Percentiles rank a stretch among this genome's conserved stretches.
phyloP scores from a whole-genome alignment of 177 flowering plant species.

The Vitis hybrid region DNA sequence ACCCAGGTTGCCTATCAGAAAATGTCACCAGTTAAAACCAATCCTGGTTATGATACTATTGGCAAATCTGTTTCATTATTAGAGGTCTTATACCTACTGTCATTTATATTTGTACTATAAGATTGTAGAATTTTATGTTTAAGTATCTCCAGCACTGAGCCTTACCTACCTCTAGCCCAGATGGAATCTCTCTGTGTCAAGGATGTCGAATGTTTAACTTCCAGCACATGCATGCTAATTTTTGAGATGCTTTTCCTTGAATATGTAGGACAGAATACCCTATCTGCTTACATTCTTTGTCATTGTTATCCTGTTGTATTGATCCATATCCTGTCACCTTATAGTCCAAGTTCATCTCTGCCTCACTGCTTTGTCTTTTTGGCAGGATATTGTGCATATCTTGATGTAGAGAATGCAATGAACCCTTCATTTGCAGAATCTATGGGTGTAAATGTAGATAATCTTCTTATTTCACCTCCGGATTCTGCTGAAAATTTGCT shows the following conservation, averaged over 20 bases:
- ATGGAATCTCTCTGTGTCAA: no score
- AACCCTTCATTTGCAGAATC: slow-evolving; percentile 66
- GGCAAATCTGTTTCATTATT: background rate
- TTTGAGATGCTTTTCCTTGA: no score
- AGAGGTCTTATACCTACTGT: background rate
- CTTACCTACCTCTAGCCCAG: no score
- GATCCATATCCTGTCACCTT: background rate
- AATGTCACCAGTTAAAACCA: no score
- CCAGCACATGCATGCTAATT: no score
- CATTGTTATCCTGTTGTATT: background rate
- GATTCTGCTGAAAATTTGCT: slow-evolving; percentile 80
- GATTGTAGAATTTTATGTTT: no score
- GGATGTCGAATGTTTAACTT: no score
- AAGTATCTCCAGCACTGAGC: no score
- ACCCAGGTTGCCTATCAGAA: background rate
- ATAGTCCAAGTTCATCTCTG: background rate
- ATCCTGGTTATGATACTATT: background rate
- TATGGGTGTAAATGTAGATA: slow-evolving; percentile 67
- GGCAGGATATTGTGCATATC: slow-evolving; percentile 88
- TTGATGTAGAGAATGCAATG: slow-evolving; percentile 89
- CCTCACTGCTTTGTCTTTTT: slow-evolving; percentile 5
- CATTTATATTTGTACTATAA: background rate
- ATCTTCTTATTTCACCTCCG: slow-evolving; percentile 71
- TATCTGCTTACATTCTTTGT: background rate
- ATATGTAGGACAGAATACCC: background rate